Evolutionary conservation across 1,284 basidiomycete species (phyloP).

Genomic region (Rhodotorula sp.): DNA sequence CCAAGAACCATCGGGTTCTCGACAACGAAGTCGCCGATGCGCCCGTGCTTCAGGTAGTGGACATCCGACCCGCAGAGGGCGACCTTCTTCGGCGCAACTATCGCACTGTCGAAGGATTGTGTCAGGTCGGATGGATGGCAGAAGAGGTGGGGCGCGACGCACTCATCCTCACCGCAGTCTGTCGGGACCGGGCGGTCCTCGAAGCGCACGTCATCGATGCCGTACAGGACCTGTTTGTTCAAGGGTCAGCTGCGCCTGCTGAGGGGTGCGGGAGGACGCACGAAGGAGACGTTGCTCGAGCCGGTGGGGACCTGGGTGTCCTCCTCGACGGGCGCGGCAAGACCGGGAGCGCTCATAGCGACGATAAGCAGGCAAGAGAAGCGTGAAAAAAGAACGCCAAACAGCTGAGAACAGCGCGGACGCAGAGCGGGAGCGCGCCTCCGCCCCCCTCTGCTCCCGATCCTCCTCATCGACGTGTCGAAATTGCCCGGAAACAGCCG

Average conservation of each 20-base stretch:
- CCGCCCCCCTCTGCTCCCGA: no score
- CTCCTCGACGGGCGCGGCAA: background rate
- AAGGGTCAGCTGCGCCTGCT: background rate
- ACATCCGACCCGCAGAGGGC: constrained; percentile 90
- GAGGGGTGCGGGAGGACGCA: constrained; percentile 50
- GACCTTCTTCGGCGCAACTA: constrained; percentile 89
- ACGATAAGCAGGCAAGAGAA: no score
- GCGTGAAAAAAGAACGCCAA: no score
- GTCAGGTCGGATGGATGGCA: no score
- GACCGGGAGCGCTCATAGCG: background rate
- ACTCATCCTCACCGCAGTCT: constrained; percentile 38
- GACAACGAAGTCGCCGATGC: constrained; percentile 59
- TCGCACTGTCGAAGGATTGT: constrained; percentile 56
- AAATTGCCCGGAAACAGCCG: no score
- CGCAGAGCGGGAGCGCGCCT: no score
- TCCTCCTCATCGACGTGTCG: no score
- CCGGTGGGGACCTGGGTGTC: background rate
- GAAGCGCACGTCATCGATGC: constrained; percentile 69
- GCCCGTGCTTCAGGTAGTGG: constrained; percentile 72
- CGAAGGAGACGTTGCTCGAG: constrained; percentile 68
- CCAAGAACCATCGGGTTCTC: constrained; percentile 52
- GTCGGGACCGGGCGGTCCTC: constrained; percentile 76
- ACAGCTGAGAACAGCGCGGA: no score
- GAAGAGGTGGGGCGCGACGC: background rate
- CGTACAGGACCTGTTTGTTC: constrained; percentile 60